phyloP scores from a whole-genome alignment of 192 early-diverging fungal genomes.

The Diversispora eburnea region DNA sequence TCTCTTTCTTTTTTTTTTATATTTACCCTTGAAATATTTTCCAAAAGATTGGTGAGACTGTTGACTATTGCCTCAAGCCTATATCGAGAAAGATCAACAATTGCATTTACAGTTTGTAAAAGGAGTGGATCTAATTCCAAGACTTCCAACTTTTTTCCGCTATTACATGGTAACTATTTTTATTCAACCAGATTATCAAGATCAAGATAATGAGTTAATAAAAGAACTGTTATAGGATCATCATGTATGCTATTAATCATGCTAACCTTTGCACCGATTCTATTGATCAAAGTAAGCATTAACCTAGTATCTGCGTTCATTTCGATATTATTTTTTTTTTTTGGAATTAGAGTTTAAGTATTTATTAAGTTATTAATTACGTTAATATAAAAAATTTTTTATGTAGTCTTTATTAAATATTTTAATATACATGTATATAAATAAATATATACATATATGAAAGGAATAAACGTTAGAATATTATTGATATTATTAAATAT shows the following conservation, averaged over 20 bases:
- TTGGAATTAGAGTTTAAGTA: too few species aligned
- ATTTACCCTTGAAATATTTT: slow-evolving; percentile 65
- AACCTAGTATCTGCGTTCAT: slow-evolving; percentile 14
- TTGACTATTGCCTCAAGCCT: slow-evolving; percentile 67
- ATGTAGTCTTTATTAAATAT: too few species aligned
- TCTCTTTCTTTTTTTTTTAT: not conserved
- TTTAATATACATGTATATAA: too few species aligned
- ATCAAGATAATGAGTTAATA: too few species aligned
- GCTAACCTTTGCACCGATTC: slow-evolving; percentile 40
- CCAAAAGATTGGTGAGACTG: slow-evolving; percentile 66
- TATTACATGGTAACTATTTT: slow-evolving; percentile 66
- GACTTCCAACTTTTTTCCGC: slow-evolving; percentile 56
- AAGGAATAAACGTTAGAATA: too few species aligned
- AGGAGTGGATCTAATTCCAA: slow-evolving; percentile 76
- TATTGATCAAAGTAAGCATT: slow-evolving; percentile 37
- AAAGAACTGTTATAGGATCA: too few species aligned
- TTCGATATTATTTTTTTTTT: not conserved
- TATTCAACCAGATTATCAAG: not conserved
- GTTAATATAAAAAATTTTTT: too few species aligned
- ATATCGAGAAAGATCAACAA: slow-evolving; percentile 76
- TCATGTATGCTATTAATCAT: not conserved
- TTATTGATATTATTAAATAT: too few species aligned
- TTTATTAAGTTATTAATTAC: too few species aligned
- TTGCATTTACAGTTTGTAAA: slow-evolving; percentile 70
- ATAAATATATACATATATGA: too few species aligned